phyloP scores from a whole-genome alignment of 2,329 filamentous ascomycete genomes.

The Ascochyta pisi region DNA sequence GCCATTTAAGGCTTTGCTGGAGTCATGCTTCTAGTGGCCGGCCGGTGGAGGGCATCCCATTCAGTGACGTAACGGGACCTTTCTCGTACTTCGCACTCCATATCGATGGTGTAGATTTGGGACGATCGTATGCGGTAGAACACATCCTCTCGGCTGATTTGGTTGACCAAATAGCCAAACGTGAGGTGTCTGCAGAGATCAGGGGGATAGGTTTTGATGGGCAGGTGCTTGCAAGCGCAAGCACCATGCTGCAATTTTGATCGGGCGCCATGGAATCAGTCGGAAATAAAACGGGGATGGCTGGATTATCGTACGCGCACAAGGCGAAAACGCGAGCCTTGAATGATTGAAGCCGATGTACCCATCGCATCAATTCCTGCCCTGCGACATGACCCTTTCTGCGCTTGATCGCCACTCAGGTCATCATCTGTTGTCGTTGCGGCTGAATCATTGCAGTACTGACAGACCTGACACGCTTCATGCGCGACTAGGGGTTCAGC shows the following conservation, averaged over 20 bases:
- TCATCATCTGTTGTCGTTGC: not conserved
- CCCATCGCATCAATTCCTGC: not conserved
- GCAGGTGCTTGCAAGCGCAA: slow-evolving; percentile 16
- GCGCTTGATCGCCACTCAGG: slow-evolving; percentile 8
- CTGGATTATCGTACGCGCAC: not conserved
- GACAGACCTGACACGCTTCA: slow-evolving; percentile 21
- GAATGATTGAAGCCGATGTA: not conserved
- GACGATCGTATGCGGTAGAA: slow-evolving; percentile 42
- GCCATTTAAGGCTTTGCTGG: slow-evolving; percentile 40
- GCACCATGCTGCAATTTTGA: not conserved
- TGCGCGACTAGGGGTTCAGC: slow-evolving; percentile 21
- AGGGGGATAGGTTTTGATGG: slow-evolving; percentile 43
- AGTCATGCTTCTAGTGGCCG: slow-evolving; percentile 8
- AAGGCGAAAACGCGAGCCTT: not conserved
- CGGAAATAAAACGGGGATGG: not conserved
- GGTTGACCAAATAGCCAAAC: slow-evolving; percentile 14
- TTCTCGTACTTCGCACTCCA: slow-evolving; percentile 43
- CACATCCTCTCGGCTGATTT: slow-evolving; percentile 25
- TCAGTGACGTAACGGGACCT: slow-evolving; percentile 44
- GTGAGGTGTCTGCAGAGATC: slow-evolving; percentile 23
- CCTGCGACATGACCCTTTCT: not conserved
- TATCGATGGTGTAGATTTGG: slow-evolving; percentile 28
- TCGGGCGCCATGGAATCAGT: not conserved
- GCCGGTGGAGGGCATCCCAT: slow-evolving; percentile 25
- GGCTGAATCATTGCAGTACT: slow-evolving; percentile 16